A percentile compares a stretch with the other conserved stretches of the same genome.
Evolutionary conservation across 352 stramenopile genomes (phyloP).

Genomic region (Phytopythium oedochilum): DNA sequence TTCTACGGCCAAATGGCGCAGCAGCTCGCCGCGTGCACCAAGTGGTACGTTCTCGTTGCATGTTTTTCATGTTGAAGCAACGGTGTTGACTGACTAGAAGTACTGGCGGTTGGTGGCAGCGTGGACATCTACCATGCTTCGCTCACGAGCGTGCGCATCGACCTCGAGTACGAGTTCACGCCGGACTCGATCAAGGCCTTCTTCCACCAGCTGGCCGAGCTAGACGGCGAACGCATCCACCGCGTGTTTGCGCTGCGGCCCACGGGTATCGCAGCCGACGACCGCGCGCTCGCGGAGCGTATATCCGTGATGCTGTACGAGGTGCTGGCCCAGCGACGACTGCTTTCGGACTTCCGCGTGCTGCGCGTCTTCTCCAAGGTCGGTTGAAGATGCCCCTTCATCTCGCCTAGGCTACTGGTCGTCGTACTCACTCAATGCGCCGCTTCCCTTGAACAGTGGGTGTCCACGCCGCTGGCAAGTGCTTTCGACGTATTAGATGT

Average conservation of each 20-base stretch:
- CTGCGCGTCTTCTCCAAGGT: conserved; percentile 72
- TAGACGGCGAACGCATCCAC: conserved; percentile 69
- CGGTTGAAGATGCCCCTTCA: background rate
- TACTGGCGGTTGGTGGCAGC: too few relatives aligned
- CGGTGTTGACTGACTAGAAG: too few relatives aligned
- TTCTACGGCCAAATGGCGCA: conserved; percentile 73
- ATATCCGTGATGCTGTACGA: conserved; percentile 67
- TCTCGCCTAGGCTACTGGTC: too few relatives aligned
- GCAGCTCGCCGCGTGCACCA: conserved; percentile 51
- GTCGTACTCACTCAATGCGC: too few relatives aligned
- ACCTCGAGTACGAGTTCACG: conserved; percentile 81
- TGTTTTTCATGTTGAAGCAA: background rate
- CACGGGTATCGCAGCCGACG: conserved; percentile 16
- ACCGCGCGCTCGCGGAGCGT: conserved; percentile 19
- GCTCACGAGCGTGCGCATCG: conserved; percentile 60
- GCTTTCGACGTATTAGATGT: conserved; percentile 35
- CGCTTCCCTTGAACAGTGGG: conserved; percentile 24
- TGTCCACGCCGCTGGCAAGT: conserved; percentile 23
- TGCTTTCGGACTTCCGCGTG: conserved; percentile 82
- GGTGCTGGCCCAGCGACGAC: conserved; percentile 63
- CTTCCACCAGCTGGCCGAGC: conserved; percentile 67
- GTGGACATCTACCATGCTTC: conserved; percentile 84
- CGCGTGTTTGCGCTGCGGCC: conserved; percentile 24
- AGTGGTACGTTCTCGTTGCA: conserved; percentile 41
- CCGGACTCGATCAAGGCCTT: conserved; percentile 63